Percentiles rank a stretch among this genome's conserved stretches.
Conservation (phyloP, 176 grass and related monocot genomes). For the Aegilops tauschii region DNA sequence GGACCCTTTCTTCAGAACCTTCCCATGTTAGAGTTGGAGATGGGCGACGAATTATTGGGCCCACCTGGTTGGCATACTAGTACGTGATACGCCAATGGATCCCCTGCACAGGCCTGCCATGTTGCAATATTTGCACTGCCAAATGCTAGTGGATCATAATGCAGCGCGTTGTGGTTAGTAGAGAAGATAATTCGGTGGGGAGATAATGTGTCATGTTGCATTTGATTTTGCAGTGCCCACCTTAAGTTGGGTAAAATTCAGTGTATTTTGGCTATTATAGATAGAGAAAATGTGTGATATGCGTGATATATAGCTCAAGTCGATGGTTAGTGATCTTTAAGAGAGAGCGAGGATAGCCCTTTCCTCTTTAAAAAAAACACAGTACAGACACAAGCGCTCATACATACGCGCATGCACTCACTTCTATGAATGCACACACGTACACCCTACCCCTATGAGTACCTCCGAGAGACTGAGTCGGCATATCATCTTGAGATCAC, state of each 20-base stretch:
- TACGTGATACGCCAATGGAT: constrained; percentile 23
- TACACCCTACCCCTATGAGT: no score
- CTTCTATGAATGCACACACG: no score
- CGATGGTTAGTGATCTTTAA: no score
- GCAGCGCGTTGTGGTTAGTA: not conserved
- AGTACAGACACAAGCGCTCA: no score
- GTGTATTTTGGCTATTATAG: not conserved
- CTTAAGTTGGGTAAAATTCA: not conserved
- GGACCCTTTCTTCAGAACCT: constrained; percentile 54
- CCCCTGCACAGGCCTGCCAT: not conserved
- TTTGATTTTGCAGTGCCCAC: not conserved
- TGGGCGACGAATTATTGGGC: constrained; percentile 23
- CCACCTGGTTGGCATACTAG: constrained; percentile 29
- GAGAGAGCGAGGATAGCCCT: no score
- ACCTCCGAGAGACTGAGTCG: no score
- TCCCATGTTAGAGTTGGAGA: constrained; percentile 50
- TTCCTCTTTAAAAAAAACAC: no score
- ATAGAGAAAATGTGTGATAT: no score
- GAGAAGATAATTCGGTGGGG: not conserved
- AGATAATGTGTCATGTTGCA: not conserved
- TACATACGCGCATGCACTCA: no score
- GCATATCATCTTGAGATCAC: no score
- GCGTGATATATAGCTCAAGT: no score
- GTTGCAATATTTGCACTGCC: not conserved
- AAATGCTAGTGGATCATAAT: not conserved